Conservation (phyloP, 2,329 filamentous ascomycete genomes). For the Aureobasidium melanogenum region DNA sequence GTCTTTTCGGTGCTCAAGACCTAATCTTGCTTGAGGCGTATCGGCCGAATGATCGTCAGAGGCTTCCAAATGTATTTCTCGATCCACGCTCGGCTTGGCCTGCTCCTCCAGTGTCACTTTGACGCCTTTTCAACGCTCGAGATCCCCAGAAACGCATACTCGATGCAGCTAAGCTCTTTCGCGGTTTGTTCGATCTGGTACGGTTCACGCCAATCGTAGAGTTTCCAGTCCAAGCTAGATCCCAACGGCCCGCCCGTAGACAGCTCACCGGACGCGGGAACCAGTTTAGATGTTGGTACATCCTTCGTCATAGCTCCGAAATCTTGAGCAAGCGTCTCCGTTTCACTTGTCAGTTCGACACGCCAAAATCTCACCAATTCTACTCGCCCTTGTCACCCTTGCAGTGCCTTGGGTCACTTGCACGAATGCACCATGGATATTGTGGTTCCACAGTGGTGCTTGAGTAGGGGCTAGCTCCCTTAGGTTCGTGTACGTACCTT, state of each 20-base stretch:
- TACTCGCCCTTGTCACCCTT: neutral
- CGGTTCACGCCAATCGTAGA: neutral
- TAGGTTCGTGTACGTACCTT: neutral
- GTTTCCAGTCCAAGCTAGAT: neutral
- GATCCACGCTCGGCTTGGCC: neutral
- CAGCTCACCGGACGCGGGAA: conserved; percentile 1
- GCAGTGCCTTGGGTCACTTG: neutral
- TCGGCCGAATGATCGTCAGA: neutral
- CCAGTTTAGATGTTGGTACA: neutral
- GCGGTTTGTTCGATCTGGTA: neutral
- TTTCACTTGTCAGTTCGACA: neutral
- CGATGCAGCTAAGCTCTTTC: neutral
- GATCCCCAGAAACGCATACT: neutral
- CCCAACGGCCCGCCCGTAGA: conserved; percentile 6
- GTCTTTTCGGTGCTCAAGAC: neutral
- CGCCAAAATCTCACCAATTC: neutral
- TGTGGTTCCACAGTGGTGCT: neutral
- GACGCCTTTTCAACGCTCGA: neutral
- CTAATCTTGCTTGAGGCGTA: neutral
- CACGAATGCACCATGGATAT: neutral
- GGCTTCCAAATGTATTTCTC: neutral
- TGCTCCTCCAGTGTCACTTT: neutral
- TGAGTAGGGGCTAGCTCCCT: neutral
- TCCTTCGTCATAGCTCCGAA: neutral
- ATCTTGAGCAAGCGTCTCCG: neutral